These are phyloP conservation scores for Cucumis sativus DNA, from an alignment of 306 rosid genomes.

Conservation along the genomic window Cucumber_9930_V3 NC_026657.2:34474501-34475000, in stretches of 20 bases:
- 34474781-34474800: neutral
- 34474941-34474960: neutral
- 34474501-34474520: slow-evolving; percentile 70
- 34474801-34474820: too few relatives aligned
- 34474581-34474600: neutral
- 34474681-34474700: too few relatives aligned
- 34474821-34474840: neutral
- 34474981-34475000: neutral
- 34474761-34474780: too few relatives aligned
- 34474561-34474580: neutral
- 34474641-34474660: too few relatives aligned
- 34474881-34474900: neutral
- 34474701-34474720: too few relatives aligned
- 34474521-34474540: slow-evolving; percentile 95
- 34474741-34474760: too few relatives aligned
- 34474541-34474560: slow-evolving; percentile 59
- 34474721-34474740: too few relatives aligned
- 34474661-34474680: too few relatives aligned
- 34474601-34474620: too few relatives aligned
- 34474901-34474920: neutral
- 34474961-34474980: neutral
- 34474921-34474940: neutral
- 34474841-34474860: neutral
- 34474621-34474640: too few relatives aligned
- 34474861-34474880: neutral